Base-by-base conservation (phyloP, 208 protist genomes). In the Wallacemonas sp. region DNA sequence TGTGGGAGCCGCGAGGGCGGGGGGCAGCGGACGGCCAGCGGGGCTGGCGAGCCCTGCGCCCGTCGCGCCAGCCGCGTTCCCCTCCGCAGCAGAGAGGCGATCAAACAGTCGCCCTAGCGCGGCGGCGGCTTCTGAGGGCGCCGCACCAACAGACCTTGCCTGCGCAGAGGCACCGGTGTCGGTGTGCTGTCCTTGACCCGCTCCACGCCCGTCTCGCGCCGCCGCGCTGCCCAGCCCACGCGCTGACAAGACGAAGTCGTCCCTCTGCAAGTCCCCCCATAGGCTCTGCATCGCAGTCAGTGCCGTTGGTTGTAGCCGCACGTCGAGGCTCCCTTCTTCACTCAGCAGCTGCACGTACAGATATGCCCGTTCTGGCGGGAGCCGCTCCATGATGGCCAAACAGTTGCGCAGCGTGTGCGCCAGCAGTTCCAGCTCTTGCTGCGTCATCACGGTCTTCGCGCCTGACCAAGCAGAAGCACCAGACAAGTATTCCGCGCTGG, bases 271-370 rank as follows among this genome's bases (percentile, higher is more conserved):
- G 46, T 83, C 78, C 46, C 21, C 55, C 55, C 70, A 63, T 53
- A 91, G 33, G 34, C 71, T 55, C 61, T 91, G 71, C 37, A 89
- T 74, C 30, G 89, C 79, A 22, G 69, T 39, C 1, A 88, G 58
- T 1, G 88, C 62, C 0, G 72, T 57, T 22, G 44, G 63, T 6
- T 9, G 81, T 80, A 26, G 80, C 82, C 19, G 50, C 55, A 32
- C 33, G 52, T 41, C 81, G 63, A 55, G 73, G 60, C 60, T 83
- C 5, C 27, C 46, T 54, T 54, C 76, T 48, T 81, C 61, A 24
- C 76, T 70, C 13, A 85, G 62, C 13, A 87, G 60, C 29, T 83
- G 78, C 0, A 80, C 15, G 63, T 91, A 94, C 57, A 78, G 62
- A n/a, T 63, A 46, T 10, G 72, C 73, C 6, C 78, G 68, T 3